These are phyloP conservation scores for Ophiostoma montium DNA, from an alignment of 2,329 filamentous ascomycete genomes.

Conservation along the genomic window DNA sequence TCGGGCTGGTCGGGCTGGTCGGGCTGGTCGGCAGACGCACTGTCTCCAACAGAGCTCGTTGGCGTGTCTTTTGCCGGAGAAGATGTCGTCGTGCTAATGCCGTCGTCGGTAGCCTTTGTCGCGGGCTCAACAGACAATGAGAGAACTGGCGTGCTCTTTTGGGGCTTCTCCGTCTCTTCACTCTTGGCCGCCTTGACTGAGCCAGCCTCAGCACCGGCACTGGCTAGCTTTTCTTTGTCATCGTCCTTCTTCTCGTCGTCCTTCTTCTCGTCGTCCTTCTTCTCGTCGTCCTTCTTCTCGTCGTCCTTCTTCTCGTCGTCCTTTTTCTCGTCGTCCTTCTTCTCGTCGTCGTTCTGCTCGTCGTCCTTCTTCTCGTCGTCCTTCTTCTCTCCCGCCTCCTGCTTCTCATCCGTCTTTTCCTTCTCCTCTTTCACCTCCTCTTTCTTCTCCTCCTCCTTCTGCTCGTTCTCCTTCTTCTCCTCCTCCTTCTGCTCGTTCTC, in stretches of 20 bases:
- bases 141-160: too few species aligned
- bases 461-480: constrained; percentile 13
- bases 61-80: background rate
- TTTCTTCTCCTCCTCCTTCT: constrained; percentile 5
- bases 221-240: background rate
- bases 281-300: background rate
- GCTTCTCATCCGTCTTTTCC: constrained; percentile 10
- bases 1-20: background rate
- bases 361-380: background rate
- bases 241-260: background rate
- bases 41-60: too few species aligned
- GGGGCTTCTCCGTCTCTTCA: too few species aligned
- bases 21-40: background rate
- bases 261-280: background rate
- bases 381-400: background rate
- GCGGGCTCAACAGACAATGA: too few species aligned
- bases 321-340: background rate
- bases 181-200: too few species aligned
- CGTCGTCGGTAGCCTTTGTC: too few species aligned
- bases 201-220: background rate
- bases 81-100: too few species aligned
- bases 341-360: background rate
- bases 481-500: constrained; percentile 5
- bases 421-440: constrained; percentile 3
- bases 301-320: background rate